Base-by-base conservation (phyloP, 1,139 yeast genomes). In the Casaregolazyma suthepensis region DNA sequence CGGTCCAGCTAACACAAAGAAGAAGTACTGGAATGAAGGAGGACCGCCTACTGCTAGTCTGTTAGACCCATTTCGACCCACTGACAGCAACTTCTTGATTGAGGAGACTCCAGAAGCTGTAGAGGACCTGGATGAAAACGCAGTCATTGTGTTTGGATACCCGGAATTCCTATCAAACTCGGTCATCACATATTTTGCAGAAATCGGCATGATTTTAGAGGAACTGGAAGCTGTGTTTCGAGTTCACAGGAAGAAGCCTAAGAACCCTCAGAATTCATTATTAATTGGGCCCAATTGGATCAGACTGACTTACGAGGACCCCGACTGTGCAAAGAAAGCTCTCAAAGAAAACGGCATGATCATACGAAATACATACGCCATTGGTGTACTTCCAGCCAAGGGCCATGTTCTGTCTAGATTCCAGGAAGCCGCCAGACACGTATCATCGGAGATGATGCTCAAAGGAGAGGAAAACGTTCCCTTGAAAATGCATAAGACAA, bases 261-360 rank as follows among this genome's bases (percentile, higher is more conserved):
- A 38, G 19, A 43, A 44, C 23, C 52, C 51, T 7, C 52, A 65
- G 51, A 93, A 95, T 49, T 95, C 96, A 0, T 83, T 90, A 15
- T 86, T 83, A 66, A 79, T 93, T 12, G 98, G 97, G 0, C 79
- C 81, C 46, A 85, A 89, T 48, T 93, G 98, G 97, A 82, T 90
- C 22, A 87, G 89, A 65, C 69, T 93, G 52, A 90, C 97, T 0
- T 93, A 82, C 68, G 87, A 83, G 56, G 84, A 83, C 57, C 81
- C 87, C 3, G 75, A 83, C 3, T 79, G 91, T 12, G 96, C 97
- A 1, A 71, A 82, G 26, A 83, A 94, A 54, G 97, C 98, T 0
- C 72, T 90, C 45, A 83, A 84, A 59, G 96, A 90, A 62, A 88
- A 87, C 64, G 95, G 95, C 0, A 71, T 78, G 18, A 80, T 85